phyloP scores from a whole-genome alignment of 164 flowering plant species.

The Vitis labrusca region DNA sequence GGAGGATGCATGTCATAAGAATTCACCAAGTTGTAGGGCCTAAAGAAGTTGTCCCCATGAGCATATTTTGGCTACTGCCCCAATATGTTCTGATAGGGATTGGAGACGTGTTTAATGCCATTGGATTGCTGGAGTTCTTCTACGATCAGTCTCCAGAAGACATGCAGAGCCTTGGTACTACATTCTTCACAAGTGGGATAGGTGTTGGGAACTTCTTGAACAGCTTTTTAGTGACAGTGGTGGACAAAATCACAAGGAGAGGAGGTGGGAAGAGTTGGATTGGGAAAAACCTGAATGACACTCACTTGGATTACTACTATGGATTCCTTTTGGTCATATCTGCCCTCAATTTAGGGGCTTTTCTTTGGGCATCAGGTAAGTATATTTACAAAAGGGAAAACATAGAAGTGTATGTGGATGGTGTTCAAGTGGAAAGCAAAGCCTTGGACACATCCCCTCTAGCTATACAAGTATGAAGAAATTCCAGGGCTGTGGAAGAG shows the following conservation, averaged over 20 bases:
- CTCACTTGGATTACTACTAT: slow-evolving; percentile 80
- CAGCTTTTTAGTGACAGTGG: slow-evolving; percentile 77
- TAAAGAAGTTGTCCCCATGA: slow-evolving; percentile 68
- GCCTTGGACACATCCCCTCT: slow-evolving; percentile 30
- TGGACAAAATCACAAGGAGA: slow-evolving; percentile 58
- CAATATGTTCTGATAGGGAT: slow-evolving; percentile 71
- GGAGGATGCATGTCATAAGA: slow-evolving; percentile 47
- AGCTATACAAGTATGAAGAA: slow-evolving; percentile 34
- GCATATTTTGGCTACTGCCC: slow-evolving; percentile 73
- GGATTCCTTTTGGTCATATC: slow-evolving; percentile 61
- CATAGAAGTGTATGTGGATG: slow-evolving; percentile 22
- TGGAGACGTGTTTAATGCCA: slow-evolving; percentile 77
- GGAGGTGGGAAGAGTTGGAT: slow-evolving; percentile 71
- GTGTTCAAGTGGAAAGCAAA: slow-evolving; percentile 41
- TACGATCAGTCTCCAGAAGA: slow-evolving; percentile 84
- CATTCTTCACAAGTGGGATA: slow-evolving; percentile 79
- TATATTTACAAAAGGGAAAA: slow-evolving; percentile 70
- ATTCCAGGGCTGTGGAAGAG: background rate
- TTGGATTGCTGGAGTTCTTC: slow-evolving; percentile 76
- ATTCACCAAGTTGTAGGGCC: slow-evolving; percentile 31
- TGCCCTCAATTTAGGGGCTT: slow-evolving; percentile 44
- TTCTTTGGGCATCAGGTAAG: slow-evolving; percentile 60
- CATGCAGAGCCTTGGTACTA: slow-evolving; percentile 87
- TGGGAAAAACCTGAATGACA: slow-evolving; percentile 72
- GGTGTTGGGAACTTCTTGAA: slow-evolving; percentile 86